Percentiles rank a stretch among this genome's conserved stretches.
Conservation (phyloP, 2,329 filamentous ascomycete species). For the Thermoascus crustaceus region DNA sequence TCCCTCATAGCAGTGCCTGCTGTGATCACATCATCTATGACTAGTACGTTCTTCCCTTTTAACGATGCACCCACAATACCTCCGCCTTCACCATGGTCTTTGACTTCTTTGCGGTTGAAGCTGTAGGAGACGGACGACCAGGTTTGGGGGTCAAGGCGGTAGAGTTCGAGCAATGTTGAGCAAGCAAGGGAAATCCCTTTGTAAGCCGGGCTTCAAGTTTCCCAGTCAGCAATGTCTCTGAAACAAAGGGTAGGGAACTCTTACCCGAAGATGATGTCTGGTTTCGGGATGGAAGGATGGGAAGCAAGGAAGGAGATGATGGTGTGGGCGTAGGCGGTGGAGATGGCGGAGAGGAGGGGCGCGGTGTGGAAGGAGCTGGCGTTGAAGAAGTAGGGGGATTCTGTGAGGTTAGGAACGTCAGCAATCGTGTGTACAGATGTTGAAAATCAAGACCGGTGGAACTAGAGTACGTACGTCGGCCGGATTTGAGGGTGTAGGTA, state of each 20-base stretch:
- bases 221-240: background rate
- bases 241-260: background rate
- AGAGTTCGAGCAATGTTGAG: background rate
- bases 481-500: conserved; percentile 9
- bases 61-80: conserved; percentile 1
- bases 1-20: background rate
- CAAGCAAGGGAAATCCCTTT: background rate
- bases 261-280: conserved; percentile 1
- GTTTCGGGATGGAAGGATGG: background rate
- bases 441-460: too few relatives aligned
- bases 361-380: conserved; percentile 1
- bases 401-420: too few relatives aligned
- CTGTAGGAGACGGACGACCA: background rate
- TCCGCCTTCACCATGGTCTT: conserved; percentile 1
- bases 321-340: conserved; percentile 1
- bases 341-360: background rate
- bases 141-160: background rate
- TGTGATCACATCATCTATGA: background rate
- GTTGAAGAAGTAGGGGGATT: conserved; percentile 2
- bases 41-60: background rate
- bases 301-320: background rate
- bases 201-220: background rate
- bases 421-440: too few relatives aligned
- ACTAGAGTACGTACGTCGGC: conserved; percentile 1
- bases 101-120: conserved; percentile 1